These are phyloP conservation scores for Paramecium caudatum DNA, from an alignment of 73 alveolate genomes.

Conservation along the genomic window DNA sequence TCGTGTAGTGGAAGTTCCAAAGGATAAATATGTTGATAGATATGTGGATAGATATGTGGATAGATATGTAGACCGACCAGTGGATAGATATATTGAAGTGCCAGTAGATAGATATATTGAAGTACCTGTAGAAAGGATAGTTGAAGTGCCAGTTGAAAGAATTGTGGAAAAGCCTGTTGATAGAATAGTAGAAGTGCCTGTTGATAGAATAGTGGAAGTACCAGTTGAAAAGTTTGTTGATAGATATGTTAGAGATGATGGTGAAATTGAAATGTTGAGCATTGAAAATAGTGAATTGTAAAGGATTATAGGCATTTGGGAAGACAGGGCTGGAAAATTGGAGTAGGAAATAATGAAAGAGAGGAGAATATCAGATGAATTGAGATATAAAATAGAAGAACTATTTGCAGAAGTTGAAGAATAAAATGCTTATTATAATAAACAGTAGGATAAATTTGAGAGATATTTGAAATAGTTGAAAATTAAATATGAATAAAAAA, in stretches of 20 bases:
- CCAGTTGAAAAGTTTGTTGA: slow-evolving; percentile 18
- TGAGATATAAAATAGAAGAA: neutral
- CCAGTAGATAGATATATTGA: slow-evolving; percentile 18
- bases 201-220: slow-evolving; percentile 53
- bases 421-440: neutral
- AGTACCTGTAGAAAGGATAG: slow-evolving; percentile 26
- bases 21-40: neutral
- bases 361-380: slow-evolving; percentile 26
- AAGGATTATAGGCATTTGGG: slow-evolving; percentile 43
- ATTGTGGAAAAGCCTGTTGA: slow-evolving; percentile 15
- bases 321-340: slow-evolving; percentile 45
- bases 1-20: slow-evolving; percentile 12
- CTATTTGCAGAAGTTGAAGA: neutral
- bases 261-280: slow-evolving; percentile 31
- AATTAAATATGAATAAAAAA: neutral
- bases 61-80: neutral
- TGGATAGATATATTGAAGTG: slow-evolving; percentile 6
- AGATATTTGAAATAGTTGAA: slow-evolving; percentile 18
- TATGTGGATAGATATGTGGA: neutral
- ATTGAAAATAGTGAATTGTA: slow-evolving; percentile 31
- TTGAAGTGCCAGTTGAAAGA: slow-evolving; percentile 49
- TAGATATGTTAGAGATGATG: slow-evolving; percentile 52
- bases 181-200: slow-evolving; percentile 36
- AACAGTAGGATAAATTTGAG: slow-evolving; percentile 13
- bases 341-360: slow-evolving; percentile 37